phyloP scores from a whole-genome alignment of 768 basidiomycete species.

The Calocybe gangraenosa region DNA sequence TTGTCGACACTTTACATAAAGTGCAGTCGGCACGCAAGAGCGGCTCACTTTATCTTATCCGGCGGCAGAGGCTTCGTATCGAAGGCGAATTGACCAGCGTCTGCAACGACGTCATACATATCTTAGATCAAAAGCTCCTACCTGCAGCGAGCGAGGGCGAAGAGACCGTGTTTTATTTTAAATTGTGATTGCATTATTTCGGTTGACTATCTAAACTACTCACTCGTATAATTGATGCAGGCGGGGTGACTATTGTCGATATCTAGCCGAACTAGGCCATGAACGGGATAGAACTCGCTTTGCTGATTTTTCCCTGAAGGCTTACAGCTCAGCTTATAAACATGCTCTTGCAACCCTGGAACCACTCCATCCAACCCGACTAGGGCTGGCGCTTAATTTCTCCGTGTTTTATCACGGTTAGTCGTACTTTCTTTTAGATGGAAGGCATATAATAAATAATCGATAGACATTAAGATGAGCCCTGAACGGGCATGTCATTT shows the following conservation, averaged over 20 bases:
- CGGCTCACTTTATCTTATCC: constrained; percentile 63
- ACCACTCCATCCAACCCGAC: constrained; percentile 78
- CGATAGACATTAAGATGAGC: constrained; percentile 68
- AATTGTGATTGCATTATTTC: constrained; percentile 54
- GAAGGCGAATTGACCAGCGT: constrained; percentile 72
- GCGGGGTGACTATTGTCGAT: constrained; percentile 84
- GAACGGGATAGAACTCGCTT: constrained; percentile 64
- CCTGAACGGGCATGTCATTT: constrained; percentile 85
- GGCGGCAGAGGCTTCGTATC: constrained; percentile 68
- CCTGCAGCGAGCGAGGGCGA: constrained; percentile 65
- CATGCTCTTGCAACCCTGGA: constrained; percentile 74
- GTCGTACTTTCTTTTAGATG: constrained; percentile 6
- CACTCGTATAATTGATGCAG: constrained; percentile 12
- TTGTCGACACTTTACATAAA: constrained; percentile 72
- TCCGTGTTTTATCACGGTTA: constrained; percentile 84
- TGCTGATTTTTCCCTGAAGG: constrained; percentile 73
- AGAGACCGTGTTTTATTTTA: constrained; percentile 86
- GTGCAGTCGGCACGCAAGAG: constrained; percentile 39
- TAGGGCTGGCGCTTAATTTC: constrained; percentile 88
- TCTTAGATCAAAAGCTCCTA: constrained; percentile 52
- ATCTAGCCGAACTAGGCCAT: constrained; percentile 82
- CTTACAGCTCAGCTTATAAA: constrained; percentile 83
- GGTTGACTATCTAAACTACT: background rate
- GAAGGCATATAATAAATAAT: background rate
- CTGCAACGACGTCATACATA: constrained; percentile 74